Conservation (phyloP, 2,329 filamentous ascomycete genomes). For the Ceratocystis smalleyi region DNA sequence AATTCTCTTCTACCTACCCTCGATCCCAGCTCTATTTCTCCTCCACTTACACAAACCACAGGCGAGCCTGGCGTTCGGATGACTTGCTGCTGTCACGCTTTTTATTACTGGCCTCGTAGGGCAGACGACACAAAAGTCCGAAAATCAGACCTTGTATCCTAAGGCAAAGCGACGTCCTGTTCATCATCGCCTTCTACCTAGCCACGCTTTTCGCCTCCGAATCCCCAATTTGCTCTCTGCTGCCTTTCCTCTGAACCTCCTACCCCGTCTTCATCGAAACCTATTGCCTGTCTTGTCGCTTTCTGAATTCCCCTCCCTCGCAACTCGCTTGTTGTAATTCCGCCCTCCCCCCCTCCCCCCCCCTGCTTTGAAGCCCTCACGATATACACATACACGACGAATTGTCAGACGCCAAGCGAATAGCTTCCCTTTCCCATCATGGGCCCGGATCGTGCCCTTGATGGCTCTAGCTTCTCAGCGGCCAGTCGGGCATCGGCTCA, state of each 20-base stretch:
- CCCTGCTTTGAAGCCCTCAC: background rate
- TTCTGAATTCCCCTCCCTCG: background rate
- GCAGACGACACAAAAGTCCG: background rate
- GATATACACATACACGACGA: background rate
- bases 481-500: background rate
- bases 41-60: background rate
- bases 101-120: background rate
- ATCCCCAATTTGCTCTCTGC: background rate
- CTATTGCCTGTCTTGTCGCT: background rate
- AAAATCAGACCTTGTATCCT: background rate
- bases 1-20: background rate
- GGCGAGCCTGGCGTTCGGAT: background rate
- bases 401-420: background rate
- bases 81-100: background rate
- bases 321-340: background rate
- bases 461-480: constrained; percentile 12
- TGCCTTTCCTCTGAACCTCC: background rate
- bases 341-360: background rate
- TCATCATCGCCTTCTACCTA: background rate
- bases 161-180: background rate
- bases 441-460: constrained; percentile 14
- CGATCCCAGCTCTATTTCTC: background rate
- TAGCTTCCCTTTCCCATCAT: constrained; percentile 2
- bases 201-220: background rate
- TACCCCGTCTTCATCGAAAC: background rate